Evolutionary conservation across 176 grass and related monocot species (phyloP).

Genomic region (Ensete ventricosum): DNA sequence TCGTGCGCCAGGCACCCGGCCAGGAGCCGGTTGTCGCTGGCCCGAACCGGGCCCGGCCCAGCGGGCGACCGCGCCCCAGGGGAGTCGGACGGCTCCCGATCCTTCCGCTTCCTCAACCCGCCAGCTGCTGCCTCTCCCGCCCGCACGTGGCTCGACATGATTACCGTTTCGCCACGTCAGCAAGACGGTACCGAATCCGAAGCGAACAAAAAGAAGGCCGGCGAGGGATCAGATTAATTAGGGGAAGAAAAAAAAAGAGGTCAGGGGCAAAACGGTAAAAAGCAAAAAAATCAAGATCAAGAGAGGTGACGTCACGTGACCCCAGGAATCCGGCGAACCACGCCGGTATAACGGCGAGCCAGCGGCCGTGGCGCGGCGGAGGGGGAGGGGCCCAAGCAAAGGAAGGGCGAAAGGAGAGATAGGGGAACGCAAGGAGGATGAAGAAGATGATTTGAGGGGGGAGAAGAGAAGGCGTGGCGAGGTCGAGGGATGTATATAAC

Average conservation of each 20-base stretch:
- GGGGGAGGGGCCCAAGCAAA: neutral
- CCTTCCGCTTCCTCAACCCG: slow-evolving; percentile 11
- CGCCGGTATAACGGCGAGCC: neutral
- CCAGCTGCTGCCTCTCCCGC: neutral
- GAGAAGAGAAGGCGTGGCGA: neutral
- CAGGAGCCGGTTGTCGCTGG: neutral
- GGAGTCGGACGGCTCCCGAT: slow-evolving; percentile 1
- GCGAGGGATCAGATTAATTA: neutral
- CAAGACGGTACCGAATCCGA: too few relatives aligned
- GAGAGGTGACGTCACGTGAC: neutral
- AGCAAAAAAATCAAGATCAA: neutral
- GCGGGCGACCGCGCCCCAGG: neutral
- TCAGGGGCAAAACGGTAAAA: neutral
- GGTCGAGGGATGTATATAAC: too few relatives aligned
- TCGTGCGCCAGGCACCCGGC: slow-evolving; percentile 21
- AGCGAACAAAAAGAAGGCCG: too few relatives aligned
- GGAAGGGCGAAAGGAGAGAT: too few relatives aligned
- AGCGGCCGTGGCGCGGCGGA: neutral
- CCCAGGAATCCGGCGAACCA: neutral
- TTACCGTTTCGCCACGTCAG: neutral
- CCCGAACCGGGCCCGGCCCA: neutral
- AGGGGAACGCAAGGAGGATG: neutral
- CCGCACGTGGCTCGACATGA: neutral
- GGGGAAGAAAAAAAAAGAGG: neutral
- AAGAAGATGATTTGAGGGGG: neutral